Evolutionary conservation across 1,284 basidiomycete genomes (phyloP), one percentile per base, ranked within the genome.

Genomic region (Naganishia liquefaciens): DNA sequence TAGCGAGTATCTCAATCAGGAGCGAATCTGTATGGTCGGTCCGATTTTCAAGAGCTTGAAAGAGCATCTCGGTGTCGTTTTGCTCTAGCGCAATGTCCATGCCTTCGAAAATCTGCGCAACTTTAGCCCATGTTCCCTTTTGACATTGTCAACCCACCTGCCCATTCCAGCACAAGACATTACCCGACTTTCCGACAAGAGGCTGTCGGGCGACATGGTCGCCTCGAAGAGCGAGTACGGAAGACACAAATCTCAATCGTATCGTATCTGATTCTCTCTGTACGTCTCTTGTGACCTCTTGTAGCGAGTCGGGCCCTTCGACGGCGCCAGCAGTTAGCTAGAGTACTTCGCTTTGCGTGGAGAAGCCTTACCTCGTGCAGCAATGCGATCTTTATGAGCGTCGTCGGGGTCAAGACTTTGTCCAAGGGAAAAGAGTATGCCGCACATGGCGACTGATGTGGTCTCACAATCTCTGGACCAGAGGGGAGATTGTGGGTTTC

Each of bases 111-210:
- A 93, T 82, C 90, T 88, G 49, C 49, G 37, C 60, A n/a, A 10
- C 55, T 30, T 52, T 28, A 49, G 50, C 11, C 27, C 46, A 49
- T 55, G 44, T 23, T 27, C 42, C 47, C 13, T 37, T 13, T 37
- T 37, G n/a, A n/a, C 53, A 47, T 28, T 57, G n/a, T 40, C 54
- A 57, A 79, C 82, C 68, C 70, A 88, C 90, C 82, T 95, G 92
- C 65, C 92, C 92, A 75, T 95, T 95, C 90, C 90, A 94, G 70
- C 89, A 93, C 21, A 95, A 77, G 2, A 91, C 76, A 68, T 88
- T 84, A 3, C 84, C 53, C 5, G 66, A 44, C 0, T 73, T 19
- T 25, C 30, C 85, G 61, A 79, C 65, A 43, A 93, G 87, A n/a
- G 93, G 93, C 74, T 96, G 93, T 0, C 82, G 73, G 2, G 91